Percentiles rank a stretch among this genome's conserved stretches.
phyloP scores from a whole-genome alignment of 805 yeast species.

The Starmerella davenportii region DNA sequence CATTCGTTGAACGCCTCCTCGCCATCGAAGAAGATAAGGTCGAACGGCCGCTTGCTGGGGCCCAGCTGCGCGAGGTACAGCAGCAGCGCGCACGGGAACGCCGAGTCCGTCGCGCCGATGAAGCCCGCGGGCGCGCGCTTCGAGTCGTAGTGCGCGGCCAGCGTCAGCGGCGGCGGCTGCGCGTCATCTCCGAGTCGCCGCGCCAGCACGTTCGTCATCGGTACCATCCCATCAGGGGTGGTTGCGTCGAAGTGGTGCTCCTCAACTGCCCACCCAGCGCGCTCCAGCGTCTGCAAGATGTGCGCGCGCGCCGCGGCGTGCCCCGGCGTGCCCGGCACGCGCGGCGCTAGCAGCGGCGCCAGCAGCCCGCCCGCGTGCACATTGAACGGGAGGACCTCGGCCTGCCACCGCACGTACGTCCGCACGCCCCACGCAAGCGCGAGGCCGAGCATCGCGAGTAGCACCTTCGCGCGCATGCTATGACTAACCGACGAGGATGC shows the following conservation, averaged over 20 bases:
- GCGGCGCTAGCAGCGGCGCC: constrained; percentile 15
- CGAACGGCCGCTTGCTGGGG: constrained; percentile 9
- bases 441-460: neutral
- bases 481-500: too few species aligned
- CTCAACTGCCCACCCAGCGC: constrained; percentile 18
- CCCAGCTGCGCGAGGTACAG: constrained; percentile 27
- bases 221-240: constrained; percentile 24
- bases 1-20: constrained; percentile 43
- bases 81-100: constrained; percentile 38
- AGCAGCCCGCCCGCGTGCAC: constrained; percentile 13
- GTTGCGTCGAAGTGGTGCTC: constrained; percentile 22
- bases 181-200: constrained; percentile 6
- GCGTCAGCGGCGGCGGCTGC: constrained; percentile 4
- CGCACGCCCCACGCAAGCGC: neutral
- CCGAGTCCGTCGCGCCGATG: constrained; percentile 43
- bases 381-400: constrained; percentile 3
- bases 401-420: neutral
- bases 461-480: neutral
- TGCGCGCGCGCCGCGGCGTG: constrained; percentile 11
- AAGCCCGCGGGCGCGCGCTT: constrained; percentile 34
- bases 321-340: constrained; percentile 16
- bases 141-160: constrained; percentile 43
- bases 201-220: constrained; percentile 22
- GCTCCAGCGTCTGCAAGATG: constrained; percentile 20
- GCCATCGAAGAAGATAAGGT: constrained; percentile 36